Base-by-base conservation (phyloP, 2,329 filamentous ascomycete species). In the Aspergillus sojae region DNA sequence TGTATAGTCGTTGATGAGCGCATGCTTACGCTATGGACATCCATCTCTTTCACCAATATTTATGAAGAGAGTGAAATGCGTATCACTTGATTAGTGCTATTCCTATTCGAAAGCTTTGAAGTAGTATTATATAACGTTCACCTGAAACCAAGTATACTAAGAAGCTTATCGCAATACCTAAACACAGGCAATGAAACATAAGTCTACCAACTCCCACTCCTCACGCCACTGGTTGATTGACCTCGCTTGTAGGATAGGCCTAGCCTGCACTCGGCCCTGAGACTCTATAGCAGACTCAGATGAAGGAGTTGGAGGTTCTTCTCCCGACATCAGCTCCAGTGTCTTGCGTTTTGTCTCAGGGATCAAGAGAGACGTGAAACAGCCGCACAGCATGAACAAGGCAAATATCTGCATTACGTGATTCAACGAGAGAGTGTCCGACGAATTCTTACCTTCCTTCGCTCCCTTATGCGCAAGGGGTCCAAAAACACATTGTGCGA, bases 381-480 rank as follows among this genome's bases (percentile, higher is more conserved):
- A 85, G 41, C 92, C 92, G 58, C 85, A 84, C 6, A 94, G 82
- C 91, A 93, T 94, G 81, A 94, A 93, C 11, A 92, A 82, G 0
- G 90, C 90, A 76, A 92, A 93, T 43, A 93, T 90, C 74, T 92
- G 84, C 81, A 94, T 88, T 43, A 94, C 85, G 62, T 90, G 88
- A 75, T 91, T 85, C 60, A 94, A 83, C 85, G 89, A 91, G 1
- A 89, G 90, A 1, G 77, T 82, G 0, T 84, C 84, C 23, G 81
- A 78, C 64, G 85, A 86, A 19, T 80, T 75, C 9, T 80, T 78
- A 0, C 62, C 58, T 14, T 19, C 52, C 14, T 50, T 32, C 0
- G 84, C 80, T 30, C 88, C 89, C 36, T 84, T 84, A 21, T 84
- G 85, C 16, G 88, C 81, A 16, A 91, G 78, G 1, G 88, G 87